Percentiles rank a stretch among this genome's conserved stretches.
Conservation (phyloP, 129 eudicot species). For the Lonicera japonica region DNA sequence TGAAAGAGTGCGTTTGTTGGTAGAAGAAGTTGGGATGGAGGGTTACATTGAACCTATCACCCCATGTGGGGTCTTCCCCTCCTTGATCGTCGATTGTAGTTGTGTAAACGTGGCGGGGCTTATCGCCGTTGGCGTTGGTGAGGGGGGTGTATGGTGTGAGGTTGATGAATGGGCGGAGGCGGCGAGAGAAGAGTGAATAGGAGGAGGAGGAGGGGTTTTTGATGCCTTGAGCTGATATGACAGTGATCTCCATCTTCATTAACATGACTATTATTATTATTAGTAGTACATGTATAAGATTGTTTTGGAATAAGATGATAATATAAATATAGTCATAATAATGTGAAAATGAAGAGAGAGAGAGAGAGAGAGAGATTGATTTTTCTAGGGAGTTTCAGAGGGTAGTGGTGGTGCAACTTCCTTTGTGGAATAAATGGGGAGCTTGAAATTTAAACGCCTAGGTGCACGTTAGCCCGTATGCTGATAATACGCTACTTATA, state of each 20-base stretch:
- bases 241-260: slow-evolving; percentile 35
- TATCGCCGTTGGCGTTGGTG: slow-evolving; percentile 8
- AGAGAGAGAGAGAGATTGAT: slow-evolving; percentile 1
- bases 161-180: slow-evolving; percentile 39
- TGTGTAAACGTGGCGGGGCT: slow-evolving; percentile 23
- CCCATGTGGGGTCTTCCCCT: slow-evolving; percentile 62
- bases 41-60: slow-evolving; percentile 44
- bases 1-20: slow-evolving; percentile 11
- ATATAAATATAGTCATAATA: too few species aligned
- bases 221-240: slow-evolving; percentile 61
- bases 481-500: too few species aligned
- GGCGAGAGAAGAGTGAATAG: slow-evolving; percentile 22
- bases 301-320: too few species aligned
- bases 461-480: too few species aligned
- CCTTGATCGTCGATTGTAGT: slow-evolving; percentile 51
- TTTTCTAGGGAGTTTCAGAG: slow-evolving; percentile 28
- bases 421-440: slow-evolving; percentile 3
- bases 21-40: slow-evolving; percentile 26
- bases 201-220: slow-evolving; percentile 16
- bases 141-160: slow-evolving; percentile 33
- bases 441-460: not conserved
- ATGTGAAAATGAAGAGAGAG: not conserved
- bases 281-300: too few species aligned
- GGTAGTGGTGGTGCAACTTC: slow-evolving; percentile 32
- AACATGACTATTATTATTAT: not conserved